phyloP scores from a whole-genome alignment of 2,329 filamentous ascomycete species.

The Pseudogymnoascus sp. region DNA sequence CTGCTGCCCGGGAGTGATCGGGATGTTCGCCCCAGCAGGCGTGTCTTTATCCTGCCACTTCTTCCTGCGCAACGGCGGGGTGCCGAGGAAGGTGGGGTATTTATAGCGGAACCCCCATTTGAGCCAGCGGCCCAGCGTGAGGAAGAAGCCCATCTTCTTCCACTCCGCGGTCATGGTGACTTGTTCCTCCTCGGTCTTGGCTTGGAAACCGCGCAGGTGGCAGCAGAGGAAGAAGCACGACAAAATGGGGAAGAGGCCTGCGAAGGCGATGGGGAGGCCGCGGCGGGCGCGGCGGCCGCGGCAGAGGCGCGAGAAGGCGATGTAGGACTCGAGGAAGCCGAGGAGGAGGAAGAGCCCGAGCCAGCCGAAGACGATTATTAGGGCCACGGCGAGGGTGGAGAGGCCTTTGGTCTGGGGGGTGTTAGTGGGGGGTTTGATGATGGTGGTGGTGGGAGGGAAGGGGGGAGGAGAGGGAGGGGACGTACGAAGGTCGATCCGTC shows the following conservation, averaged over 20 bases:
- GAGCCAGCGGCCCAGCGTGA: neutral
- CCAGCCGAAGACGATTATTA: conserved; percentile 15
- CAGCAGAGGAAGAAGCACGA: conserved; percentile 8
- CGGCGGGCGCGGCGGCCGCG: conserved; percentile 1
- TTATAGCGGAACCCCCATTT: conserved; percentile 4
- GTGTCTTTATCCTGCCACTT: neutral
- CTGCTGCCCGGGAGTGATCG: neutral
- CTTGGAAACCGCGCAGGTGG: neutral
- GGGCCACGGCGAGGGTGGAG: neutral
- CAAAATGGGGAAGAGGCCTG: neutral
- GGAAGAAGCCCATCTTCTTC: neutral
- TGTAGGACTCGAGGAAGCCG: conserved; percentile 31
- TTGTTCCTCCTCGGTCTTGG: neutral
- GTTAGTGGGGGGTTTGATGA: neutral
- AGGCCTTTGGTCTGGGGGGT: neutral
- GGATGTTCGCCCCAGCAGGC: neutral
- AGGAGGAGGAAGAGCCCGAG: conserved; percentile 27
- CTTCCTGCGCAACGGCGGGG: neutral
- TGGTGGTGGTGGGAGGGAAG: too few relatives aligned
- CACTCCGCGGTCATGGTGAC: neutral
- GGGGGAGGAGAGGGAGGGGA: neutral
- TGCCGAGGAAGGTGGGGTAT: neutral
- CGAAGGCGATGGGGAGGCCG: neutral
- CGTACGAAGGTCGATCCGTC: neutral
- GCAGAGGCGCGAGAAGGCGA: conserved; percentile 21